phyloP scores from a whole-genome alignment of 805 yeast species.

The Maudiozyma barnettii region DNA sequence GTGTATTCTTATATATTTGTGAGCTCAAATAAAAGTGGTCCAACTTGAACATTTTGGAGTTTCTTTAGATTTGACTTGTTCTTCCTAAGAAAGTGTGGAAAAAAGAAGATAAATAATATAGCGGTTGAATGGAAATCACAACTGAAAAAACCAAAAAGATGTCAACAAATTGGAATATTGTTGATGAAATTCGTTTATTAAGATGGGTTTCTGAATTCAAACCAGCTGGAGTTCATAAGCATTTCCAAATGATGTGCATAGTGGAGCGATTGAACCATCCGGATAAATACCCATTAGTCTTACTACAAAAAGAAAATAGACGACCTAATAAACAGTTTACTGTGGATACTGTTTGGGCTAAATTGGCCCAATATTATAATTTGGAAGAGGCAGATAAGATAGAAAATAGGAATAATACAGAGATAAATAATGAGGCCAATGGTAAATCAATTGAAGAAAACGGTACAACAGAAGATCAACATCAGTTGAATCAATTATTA shows the following conservation, averaged over 20 bases:
- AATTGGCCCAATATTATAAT: constrained; percentile 45
- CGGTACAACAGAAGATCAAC: neutral
- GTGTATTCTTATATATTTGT: no score
- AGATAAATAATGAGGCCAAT: neutral
- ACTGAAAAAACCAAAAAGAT: constrained; percentile 2
- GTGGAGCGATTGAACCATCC: constrained; percentile 32
- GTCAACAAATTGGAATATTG: constrained; percentile 42
- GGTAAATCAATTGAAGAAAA: no score
- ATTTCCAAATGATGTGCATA: constrained; percentile 33
- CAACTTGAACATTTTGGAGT: no score
- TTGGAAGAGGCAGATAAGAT: constrained; percentile 47
- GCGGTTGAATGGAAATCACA: neutral
- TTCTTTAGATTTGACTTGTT: no score
- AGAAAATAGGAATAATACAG: constrained; percentile 29
- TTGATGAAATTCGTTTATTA: constrained; percentile 54
- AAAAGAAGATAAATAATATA: no score
- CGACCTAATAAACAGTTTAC: constrained; percentile 27
- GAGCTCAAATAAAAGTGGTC: no score
- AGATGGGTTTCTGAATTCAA: constrained; percentile 53
- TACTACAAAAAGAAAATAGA: constrained; percentile 19
- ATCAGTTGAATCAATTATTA: constrained; percentile 1
- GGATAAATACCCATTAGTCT: constrained; percentile 32
- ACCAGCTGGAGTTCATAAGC: constrained; percentile 52
- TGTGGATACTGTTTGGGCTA: constrained; percentile 47
- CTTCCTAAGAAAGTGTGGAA: no score